A percentile compares a stretch with the other conserved stretches of the same genome.
These are phyloP conservation scores for Hymenoscyphus albidus DNA, from an alignment of 2,329 filamentous ascomycete species.

Conservation along the genomic window DNA sequence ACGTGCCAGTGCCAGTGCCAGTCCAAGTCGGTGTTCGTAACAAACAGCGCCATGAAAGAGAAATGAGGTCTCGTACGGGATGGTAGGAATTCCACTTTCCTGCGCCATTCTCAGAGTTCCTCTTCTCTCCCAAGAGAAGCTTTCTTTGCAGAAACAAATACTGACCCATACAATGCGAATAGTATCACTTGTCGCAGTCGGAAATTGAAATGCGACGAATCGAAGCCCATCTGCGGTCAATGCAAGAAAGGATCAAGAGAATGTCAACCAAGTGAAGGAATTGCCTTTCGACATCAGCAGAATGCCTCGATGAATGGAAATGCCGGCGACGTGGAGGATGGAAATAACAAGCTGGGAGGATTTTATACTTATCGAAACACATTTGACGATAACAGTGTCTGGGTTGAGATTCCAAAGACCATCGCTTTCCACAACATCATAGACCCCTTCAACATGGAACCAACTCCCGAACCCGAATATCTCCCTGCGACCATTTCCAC, in stretches of 20 bases:
- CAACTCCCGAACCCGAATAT: conserved; percentile 37
- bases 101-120: neutral
- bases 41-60: conserved; percentile 21
- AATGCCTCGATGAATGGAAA: conserved; percentile 63
- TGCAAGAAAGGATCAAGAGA: conserved; percentile 55
- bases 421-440: conserved; percentile 60
- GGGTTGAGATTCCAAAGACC: conserved; percentile 58
- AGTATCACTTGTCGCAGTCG: conserved; percentile 51
- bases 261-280: conserved; percentile 57
- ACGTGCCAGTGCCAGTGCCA: neutral
- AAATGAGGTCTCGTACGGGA: conserved; percentile 38
- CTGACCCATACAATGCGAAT: conserved; percentile 32
- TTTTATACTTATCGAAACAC: conserved; percentile 67
- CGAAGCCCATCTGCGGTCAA: conserved; percentile 56
- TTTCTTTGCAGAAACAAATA: neutral
- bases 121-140: neutral
- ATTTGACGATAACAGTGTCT: conserved; percentile 56
- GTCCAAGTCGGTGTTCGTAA: neutral
- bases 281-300: conserved; percentile 65
- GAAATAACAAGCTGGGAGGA: conserved; percentile 45
- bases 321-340: conserved; percentile 38
- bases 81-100: conserved; percentile 27
- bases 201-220: conserved; percentile 64
- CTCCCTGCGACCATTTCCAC: conserved; percentile 5
- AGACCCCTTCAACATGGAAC: conserved; percentile 55